A percentile compares a stretch with the other conserved stretches of the same genome.
Conservation (phyloP, 2,329 filamentous ascomycete species). For the Dendrostoma leiphaemia region DNA sequence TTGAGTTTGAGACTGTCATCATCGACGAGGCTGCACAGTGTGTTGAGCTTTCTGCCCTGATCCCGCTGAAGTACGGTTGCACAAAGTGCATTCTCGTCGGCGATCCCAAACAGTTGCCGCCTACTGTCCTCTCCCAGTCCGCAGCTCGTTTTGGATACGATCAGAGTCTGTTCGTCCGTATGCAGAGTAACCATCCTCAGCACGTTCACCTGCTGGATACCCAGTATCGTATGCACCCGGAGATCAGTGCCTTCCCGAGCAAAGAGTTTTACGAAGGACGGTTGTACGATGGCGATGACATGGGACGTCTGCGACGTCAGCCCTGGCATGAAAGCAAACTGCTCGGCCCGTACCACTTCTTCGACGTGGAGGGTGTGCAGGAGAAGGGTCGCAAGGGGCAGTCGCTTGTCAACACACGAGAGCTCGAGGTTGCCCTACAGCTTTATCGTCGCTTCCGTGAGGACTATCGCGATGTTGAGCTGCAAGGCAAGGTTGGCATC, state of each 20-base stretch:
- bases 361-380: slow-evolving; percentile 89
- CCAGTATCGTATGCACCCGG: slow-evolving; percentile 98
- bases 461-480: slow-evolving; percentile 68
- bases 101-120: slow-evolving; percentile 95
- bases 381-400: slow-evolving; percentile 77
- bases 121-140: slow-evolving; percentile 91
- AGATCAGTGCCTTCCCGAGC: slow-evolving; percentile 90
- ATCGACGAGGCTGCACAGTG: slow-evolving; percentile 98
- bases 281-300: slow-evolving; percentile 80
- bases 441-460: slow-evolving; percentile 76
- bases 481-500: slow-evolving; percentile 85
- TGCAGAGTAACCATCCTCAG: slow-evolving; percentile 88
- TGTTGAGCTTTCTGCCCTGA: slow-evolving; percentile 93
- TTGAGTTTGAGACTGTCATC: slow-evolving; percentile 97
- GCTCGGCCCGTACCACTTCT: slow-evolving; percentile 93
- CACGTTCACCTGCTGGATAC: slow-evolving; percentile 94
- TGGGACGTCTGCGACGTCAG: slow-evolving; percentile 71
- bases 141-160: slow-evolving; percentile 93
- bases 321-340: slow-evolving; percentile 84
- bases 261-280: slow-evolving; percentile 87
- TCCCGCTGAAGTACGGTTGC: slow-evolving; percentile 95
- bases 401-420: slow-evolving; percentile 85
- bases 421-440: slow-evolving; percentile 81
- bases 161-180: slow-evolving; percentile 95
- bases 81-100: slow-evolving; percentile 96